A percentile compares a stretch with the other conserved stretches of the same genome.
Evolutionary conservation across 1,284 basidiomycete genomes (phyloP).

Genomic region (Moesziomyces antarcticus): DNA sequence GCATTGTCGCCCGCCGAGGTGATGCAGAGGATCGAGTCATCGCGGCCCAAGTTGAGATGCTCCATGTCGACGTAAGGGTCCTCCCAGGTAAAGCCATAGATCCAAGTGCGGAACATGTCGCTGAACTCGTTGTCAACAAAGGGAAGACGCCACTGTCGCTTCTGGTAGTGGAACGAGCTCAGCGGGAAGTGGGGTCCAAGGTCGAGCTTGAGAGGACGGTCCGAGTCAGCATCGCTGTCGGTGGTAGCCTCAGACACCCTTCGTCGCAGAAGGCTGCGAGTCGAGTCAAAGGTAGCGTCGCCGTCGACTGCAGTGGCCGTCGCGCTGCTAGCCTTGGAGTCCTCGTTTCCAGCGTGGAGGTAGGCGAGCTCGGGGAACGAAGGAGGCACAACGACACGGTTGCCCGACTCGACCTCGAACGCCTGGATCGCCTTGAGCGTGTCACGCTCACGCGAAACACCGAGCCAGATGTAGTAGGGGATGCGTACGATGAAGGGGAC

Average conservation of each 20-base stretch:
- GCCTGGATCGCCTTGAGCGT: constrained; percentile 75
- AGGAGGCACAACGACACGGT: constrained; percentile 69
- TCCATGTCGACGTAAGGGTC: constrained; percentile 82
- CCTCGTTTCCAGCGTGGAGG: constrained; percentile 31
- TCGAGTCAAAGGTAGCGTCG: constrained; percentile 47
- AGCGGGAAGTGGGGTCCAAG: constrained; percentile 70
- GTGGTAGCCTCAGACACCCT: constrained; percentile 69
- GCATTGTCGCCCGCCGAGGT: constrained; percentile 85
- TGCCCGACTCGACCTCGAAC: constrained; percentile 79
- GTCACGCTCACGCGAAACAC: constrained; percentile 77
- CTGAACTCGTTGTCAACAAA: constrained; percentile 80
- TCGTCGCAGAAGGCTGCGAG: constrained; percentile 62
- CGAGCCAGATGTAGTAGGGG: constrained; percentile 82
- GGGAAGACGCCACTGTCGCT: constrained; percentile 74
- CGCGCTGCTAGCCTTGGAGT: constrained; percentile 38
- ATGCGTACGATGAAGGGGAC: constrained; percentile 77
- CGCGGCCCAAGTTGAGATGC: constrained; percentile 74
- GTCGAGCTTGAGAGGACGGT: constrained; percentile 62
- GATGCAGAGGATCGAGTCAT: constrained; percentile 80
- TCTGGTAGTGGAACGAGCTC: constrained; percentile 81
- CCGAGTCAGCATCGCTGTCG: constrained; percentile 68
- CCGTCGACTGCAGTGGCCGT: constrained; percentile 67
- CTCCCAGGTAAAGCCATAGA: constrained; percentile 83
- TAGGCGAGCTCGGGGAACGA: constrained; percentile 64
- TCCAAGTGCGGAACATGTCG: constrained; percentile 80